Evolutionary conservation across 176 grass and related monocot species (phyloP), one percentile per base, ranked within the genome.

Genomic region (Canna indica): DNA sequence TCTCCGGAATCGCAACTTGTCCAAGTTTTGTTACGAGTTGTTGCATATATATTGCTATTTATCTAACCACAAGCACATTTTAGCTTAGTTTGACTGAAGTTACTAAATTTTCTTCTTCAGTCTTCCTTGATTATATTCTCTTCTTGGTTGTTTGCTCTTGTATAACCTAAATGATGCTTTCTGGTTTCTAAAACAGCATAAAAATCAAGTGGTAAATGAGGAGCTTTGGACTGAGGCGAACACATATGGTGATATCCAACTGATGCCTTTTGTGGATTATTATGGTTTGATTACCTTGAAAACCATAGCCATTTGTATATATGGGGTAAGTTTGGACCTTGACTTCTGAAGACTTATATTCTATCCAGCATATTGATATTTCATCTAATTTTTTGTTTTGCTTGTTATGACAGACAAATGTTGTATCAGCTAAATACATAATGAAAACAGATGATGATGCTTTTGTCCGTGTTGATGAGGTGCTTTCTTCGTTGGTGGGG

Each of bases 401-500:
- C 24, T 73, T 20, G 53, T 22, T 42, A 18, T 25, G 34, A 29
- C 75, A 94, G 95, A 94, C 90, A 72, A 82, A 99, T 76, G 84
- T 81, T 58, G 60, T 86, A 64, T 88, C 87, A 36, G 87, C 87
- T 62, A 94, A 94, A 70, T 94, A 94, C 82, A 87, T 94, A 63
- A 94, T 99, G 95, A 99, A 99, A 85, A 99, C 95, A 59, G 95
- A 99, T 65, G 95, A 99, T 69, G 95, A 99, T 79, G 95, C 95
- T 82, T 99, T 99, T 84, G 95, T 99, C 73, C 84, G 95, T 73
- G 73, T 99, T 15, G 95, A 99, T 72, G 95, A 93, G 79, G 79
- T 99, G 74, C 84, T 99, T 67, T 76, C 72, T 56, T 88, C 86
- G 72, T 58, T 99, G 54, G 56, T 85, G 32, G 68, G 41, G 64